These are phyloP conservation scores for Xylaria grammica DNA, from an alignment of 495 filamentous ascomycete genomes.

Conservation along the genomic window DNA sequence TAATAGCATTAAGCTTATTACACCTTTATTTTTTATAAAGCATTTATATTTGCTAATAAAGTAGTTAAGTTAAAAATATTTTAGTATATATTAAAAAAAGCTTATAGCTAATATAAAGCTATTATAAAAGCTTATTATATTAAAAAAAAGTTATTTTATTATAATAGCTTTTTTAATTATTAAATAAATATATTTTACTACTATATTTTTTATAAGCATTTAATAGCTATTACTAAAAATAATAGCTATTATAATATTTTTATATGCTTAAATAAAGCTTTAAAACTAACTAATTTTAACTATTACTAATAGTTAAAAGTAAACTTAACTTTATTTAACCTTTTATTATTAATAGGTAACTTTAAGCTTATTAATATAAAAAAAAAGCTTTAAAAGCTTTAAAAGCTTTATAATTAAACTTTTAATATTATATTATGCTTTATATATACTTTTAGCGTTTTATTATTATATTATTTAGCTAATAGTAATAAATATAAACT, in stretches of 20 bases:
- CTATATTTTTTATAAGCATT: not conserved
- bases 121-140: not conserved
- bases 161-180: not conserved
- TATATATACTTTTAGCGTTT: not conserved
- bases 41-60: not conserved
- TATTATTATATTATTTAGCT: not conserved
- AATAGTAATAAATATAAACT: not conserved
- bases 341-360: not conserved
- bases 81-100: too few species aligned
- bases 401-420: not conserved
- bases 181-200: not conserved
- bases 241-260: not conserved
- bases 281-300: too few species aligned
- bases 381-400: not conserved
- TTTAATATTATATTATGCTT: not conserved
- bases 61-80: not conserved
- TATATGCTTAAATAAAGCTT: not conserved
- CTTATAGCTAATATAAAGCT: too few species aligned
- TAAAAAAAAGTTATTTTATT: not conserved
- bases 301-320: not conserved
- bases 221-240: not conserved
- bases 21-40: not conserved
- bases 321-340: not conserved
- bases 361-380: too few species aligned
- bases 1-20: not conserved